These are phyloP conservation scores for Didymella keratinophila DNA, from an alignment of 2,329 filamentous ascomycete genomes.

Conservation along the genomic window DNA sequence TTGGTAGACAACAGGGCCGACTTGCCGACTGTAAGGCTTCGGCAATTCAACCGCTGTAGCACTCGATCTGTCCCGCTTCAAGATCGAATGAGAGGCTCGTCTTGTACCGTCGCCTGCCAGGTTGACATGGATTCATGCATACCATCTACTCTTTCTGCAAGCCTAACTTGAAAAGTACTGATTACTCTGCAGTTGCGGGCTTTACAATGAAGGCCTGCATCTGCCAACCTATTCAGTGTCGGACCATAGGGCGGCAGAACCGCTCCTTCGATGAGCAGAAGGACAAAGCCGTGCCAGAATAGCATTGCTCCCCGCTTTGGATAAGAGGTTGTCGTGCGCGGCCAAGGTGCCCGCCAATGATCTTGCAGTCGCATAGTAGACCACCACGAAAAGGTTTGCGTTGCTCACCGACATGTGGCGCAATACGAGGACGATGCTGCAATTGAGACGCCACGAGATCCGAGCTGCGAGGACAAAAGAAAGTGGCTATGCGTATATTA, in stretches of 20 bases:
- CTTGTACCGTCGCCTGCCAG: not conserved
- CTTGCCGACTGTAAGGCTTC: not conserved
- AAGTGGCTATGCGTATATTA: constrained; percentile 3
- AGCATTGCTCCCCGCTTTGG: not conserved
- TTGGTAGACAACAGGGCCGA: not conserved
- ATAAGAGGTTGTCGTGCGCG: not conserved
- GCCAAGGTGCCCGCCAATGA: constrained; percentile 7
- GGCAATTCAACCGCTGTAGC: not conserved
- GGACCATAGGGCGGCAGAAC: constrained; percentile 3
- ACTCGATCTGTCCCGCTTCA: not conserved
- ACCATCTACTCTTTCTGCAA: not conserved
- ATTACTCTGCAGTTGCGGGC: not conserved
- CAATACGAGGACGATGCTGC: constrained; percentile 16
- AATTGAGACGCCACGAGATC: constrained; percentile 18
- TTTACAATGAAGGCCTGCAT: not conserved
- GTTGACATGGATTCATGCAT: not conserved
- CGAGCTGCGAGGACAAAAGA: not conserved
- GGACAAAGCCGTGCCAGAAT: not conserved
- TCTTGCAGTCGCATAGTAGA: not conserved
- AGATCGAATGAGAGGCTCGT: not conserved
- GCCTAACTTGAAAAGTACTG: not conserved
- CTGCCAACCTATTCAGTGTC: not conserved
- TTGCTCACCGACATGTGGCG: constrained; percentile 12
- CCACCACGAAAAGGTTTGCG: not conserved
- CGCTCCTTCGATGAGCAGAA: not conserved